Conservation (phyloP, 148 eudicot species). For the Vaccinium darrowii region DNA sequence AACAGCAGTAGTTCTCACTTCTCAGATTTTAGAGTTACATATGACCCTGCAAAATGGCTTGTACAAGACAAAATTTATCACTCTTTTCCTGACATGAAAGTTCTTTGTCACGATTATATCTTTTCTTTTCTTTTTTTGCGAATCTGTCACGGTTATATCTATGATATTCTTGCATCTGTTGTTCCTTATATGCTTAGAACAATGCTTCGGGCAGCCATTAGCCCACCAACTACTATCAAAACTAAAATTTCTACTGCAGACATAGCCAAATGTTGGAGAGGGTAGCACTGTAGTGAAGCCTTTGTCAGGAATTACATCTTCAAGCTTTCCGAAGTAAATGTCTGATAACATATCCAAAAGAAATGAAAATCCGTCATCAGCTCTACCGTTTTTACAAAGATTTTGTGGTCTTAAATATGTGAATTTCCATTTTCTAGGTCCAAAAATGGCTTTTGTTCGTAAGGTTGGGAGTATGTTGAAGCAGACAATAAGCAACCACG, state of each 20-base stretch:
- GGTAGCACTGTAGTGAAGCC: background rate
- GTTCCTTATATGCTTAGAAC: background rate
- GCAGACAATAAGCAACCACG: constrained; percentile 46
- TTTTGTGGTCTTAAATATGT: background rate
- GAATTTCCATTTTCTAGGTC: constrained; percentile 21
- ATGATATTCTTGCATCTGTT: background rate
- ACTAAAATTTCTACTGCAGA: background rate
- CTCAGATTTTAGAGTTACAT: background rate
- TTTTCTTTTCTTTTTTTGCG: background rate
- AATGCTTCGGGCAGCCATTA: background rate
- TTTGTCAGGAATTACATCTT: background rate
- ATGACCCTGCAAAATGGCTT: background rate
- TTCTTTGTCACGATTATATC: background rate
- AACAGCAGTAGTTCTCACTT: background rate
- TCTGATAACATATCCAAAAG: background rate
- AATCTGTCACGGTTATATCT: background rate
- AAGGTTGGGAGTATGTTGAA: constrained; percentile 54
- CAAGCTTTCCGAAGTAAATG: too few species aligned
- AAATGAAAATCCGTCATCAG: background rate
- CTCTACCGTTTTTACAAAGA: background rate
- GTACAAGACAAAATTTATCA: background rate
- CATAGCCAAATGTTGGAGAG: background rate
- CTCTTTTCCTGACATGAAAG: background rate
- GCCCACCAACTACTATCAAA: background rate
- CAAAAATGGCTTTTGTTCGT: constrained; percentile 65